phyloP scores from a whole-genome alignment of 768 basidiomycete species.

The Tulasnella sp. region DNA sequence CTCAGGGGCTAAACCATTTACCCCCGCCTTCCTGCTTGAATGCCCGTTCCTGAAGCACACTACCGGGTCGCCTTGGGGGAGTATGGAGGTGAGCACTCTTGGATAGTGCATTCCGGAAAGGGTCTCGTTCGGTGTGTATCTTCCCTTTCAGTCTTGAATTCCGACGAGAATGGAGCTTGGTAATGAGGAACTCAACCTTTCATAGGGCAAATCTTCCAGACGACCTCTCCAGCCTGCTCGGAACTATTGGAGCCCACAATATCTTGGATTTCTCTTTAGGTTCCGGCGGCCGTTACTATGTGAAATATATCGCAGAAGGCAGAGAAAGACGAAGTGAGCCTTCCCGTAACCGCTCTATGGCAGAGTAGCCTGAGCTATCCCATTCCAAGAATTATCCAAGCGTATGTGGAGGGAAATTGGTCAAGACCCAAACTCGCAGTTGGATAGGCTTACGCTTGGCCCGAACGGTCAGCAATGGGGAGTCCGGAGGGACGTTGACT shows the following conservation, averaged over 20 bases:
- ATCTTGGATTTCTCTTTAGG: slow-evolving; percentile 14
- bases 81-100: not conserved
- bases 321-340: not conserved
- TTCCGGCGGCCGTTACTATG: not conserved
- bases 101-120: not conserved
- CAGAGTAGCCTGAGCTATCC: not conserved
- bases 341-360: not conserved
- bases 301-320: not conserved
- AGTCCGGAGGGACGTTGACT: not conserved
- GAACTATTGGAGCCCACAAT: not conserved
- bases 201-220: slow-evolving; percentile 4
- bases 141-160: not conserved
- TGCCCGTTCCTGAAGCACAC: not conserved
- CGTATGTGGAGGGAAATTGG: not conserved
- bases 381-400: slow-evolving; percentile 9
- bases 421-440: not conserved
- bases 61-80: slow-evolving; percentile 14
- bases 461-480: not conserved
- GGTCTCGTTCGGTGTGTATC: not conserved
- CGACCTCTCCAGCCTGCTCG: not conserved
- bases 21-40: not conserved
- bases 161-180: not conserved
- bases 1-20: not conserved
- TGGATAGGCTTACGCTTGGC: slow-evolving; percentile 6
- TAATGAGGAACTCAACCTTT: not conserved